phyloP scores from a whole-genome alignment of 2,329 filamentous ascomycete genomes.

The Aspergillus fumigatiaffinis region DNA sequence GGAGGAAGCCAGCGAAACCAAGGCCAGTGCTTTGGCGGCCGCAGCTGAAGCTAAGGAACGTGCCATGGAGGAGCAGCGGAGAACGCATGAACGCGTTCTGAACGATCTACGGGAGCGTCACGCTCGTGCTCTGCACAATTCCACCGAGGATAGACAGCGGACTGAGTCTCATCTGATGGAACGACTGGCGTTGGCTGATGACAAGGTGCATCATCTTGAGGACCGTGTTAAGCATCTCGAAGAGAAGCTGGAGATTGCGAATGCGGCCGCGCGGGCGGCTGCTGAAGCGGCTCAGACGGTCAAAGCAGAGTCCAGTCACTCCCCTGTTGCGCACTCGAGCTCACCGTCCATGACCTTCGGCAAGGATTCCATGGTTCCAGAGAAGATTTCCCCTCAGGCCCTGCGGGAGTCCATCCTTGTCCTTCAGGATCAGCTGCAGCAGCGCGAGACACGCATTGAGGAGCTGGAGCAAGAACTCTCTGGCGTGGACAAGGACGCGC shows the following conservation, averaged over 20 bases:
- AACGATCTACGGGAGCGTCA: constrained; percentile 75
- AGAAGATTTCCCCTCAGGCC: constrained; percentile 90
- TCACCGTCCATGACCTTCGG: constrained; percentile 47
- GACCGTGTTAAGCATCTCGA: constrained; percentile 81
- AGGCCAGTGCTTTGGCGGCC: constrained; percentile 56
- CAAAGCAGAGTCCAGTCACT: constrained; percentile 39
- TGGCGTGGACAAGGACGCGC: constrained; percentile 69
- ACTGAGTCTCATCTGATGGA: constrained; percentile 76
- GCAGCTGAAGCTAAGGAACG: constrained; percentile 51
- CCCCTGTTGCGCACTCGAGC: constrained; percentile 40
- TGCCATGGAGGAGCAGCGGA: constrained; percentile 55
- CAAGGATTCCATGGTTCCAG: constrained; percentile 55
- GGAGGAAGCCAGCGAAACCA: constrained; percentile 71
- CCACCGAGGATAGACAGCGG: constrained; percentile 75
- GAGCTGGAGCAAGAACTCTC: constrained; percentile 70
- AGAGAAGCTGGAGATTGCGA: constrained; percentile 85
- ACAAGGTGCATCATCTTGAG: constrained; percentile 79
- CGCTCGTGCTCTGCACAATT: constrained; percentile 67
- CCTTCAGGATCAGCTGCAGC: constrained; percentile 92
- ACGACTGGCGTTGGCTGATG: constrained; percentile 73
- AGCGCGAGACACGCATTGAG: constrained; percentile 86
- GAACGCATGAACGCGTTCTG: constrained; percentile 66
- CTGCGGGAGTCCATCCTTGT: constrained; percentile 94
- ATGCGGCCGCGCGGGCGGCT: constrained; percentile 79
- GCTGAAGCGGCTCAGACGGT: constrained; percentile 67